Conservation (phyloP, 768 basidiomycete genomes). For the Trametes punicea region DNA sequence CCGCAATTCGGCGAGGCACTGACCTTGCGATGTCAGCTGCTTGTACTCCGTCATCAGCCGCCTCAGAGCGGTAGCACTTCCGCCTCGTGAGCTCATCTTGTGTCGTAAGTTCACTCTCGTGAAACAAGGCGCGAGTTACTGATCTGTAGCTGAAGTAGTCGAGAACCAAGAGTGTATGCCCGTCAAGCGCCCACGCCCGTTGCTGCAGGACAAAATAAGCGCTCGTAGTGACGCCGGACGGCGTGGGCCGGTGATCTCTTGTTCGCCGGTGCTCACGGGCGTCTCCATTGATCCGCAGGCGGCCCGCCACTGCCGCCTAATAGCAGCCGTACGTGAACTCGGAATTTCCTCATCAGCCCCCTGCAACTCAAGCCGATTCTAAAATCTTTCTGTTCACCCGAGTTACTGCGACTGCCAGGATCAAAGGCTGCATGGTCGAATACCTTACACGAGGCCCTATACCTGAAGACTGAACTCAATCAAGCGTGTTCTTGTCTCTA, state of each 20-base stretch:
- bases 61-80: constrained; percentile 69
- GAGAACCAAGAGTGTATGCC: neutral
- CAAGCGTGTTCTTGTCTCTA: constrained; percentile 2
- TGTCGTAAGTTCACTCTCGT: neutral
- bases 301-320: neutral
- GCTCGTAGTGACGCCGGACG: constrained; percentile 2
- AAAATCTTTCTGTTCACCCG: neutral
- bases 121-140: neutral
- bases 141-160: no score
- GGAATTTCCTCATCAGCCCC: no score
- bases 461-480: neutral
- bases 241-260: constrained; percentile 9
- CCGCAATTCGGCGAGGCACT: neutral
- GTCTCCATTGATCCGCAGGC: neutral
- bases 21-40: constrained; percentile 77
- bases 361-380: no score
- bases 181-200: neutral
- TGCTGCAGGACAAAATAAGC: neutral
- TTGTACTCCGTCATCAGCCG: constrained; percentile 93
- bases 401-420: neutral
- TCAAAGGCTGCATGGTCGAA: neutral
- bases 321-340: no score
- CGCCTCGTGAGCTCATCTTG: constrained; percentile 54
- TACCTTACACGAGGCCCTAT: no score
- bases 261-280: constrained; percentile 2